phyloP scores from a whole-genome alignment of 2,329 filamentous ascomycete species.

The Colletotrichum tabaci region DNA sequence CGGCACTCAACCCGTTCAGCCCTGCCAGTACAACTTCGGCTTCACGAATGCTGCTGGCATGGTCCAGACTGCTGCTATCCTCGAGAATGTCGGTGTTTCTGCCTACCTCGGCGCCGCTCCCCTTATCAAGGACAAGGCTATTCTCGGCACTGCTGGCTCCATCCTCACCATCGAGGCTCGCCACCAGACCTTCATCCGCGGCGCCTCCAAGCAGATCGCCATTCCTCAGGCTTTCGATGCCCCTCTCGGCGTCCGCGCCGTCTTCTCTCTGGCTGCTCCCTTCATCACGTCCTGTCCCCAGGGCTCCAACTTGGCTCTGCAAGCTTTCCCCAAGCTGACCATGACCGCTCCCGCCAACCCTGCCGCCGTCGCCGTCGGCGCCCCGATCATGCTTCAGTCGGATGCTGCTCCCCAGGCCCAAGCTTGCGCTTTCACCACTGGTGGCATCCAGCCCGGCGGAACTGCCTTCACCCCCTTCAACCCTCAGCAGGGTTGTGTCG shows the following conservation, averaged over 20 bases:
- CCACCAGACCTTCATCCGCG: constrained; percentile 81
- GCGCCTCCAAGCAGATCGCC: constrained; percentile 69
- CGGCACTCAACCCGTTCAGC: constrained; percentile 75
- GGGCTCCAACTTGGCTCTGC: constrained; percentile 75
- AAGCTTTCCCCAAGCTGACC: constrained; percentile 71
- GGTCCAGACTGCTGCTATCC: constrained; percentile 77
- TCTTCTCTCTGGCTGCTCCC: constrained; percentile 81
- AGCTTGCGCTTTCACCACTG: constrained; percentile 78
- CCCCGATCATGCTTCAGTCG: constrained; percentile 64
- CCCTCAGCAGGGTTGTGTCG: constrained; percentile 67
- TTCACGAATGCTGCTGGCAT: constrained; percentile 77
- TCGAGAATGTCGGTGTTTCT: constrained; percentile 82
- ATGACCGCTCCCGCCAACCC: constrained; percentile 63
- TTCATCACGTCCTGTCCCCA: constrained; percentile 81
- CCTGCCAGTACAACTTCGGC: constrained; percentile 81
- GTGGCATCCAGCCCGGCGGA: constrained; percentile 68
- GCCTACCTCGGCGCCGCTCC: constrained; percentile 81
- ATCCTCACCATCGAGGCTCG: constrained; percentile 82
- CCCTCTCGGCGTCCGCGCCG: constrained; percentile 75
- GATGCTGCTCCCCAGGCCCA: constrained; percentile 65
- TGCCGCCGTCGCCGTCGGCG: constrained; percentile 59
- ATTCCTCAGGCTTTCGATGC: constrained; percentile 80
- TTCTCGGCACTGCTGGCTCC: constrained; percentile 76
- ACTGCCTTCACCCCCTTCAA: constrained; percentile 73
- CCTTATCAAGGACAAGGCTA: constrained; percentile 70